These are phyloP conservation scores for Prinsepia uniflora DNA, from an alignment of 306 rosid genomes.

Conservation along the genomic window DNA sequence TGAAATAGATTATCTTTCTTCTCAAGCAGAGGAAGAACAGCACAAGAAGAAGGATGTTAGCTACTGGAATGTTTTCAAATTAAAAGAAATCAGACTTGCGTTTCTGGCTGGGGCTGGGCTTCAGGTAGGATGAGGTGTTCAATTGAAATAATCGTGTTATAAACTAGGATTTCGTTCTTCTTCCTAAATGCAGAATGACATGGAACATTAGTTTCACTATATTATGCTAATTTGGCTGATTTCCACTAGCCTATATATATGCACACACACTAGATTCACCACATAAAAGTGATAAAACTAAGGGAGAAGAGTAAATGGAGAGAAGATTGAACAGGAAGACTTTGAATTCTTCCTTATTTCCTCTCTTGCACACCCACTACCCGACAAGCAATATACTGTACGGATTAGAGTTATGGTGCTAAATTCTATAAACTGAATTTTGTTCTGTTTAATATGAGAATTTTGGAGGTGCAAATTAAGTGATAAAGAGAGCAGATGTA, in stretches of 20 bases:
- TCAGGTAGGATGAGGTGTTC: constrained; percentile 45
- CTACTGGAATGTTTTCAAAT: constrained; percentile 51
- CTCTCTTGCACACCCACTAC: no score
- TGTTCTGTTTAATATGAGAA: no score
- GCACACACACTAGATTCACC: no score
- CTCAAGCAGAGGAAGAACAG: constrained; percentile 60
- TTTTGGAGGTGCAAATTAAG: no score
- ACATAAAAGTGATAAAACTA: no score
- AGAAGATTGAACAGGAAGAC: no score
- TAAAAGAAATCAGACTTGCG: constrained; percentile 78
- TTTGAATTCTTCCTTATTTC: no score
- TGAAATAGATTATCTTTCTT: constrained; percentile 52
- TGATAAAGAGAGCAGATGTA: no score
- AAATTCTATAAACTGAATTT: no score
- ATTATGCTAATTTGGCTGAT: constrained; percentile 1
- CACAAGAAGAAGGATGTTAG: constrained; percentile 38
- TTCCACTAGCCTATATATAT: not conserved
- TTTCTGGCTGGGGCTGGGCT: constrained; percentile 86
- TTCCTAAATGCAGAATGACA: not conserved
- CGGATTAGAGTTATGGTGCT: no score
- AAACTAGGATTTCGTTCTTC: not conserved
- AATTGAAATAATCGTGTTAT: constrained; percentile 1
- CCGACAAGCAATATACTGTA: no score
- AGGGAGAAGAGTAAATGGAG: no score
- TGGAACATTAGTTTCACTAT: constrained; percentile 10